Evolutionary conservation across 495 filamentous ascomycete species (phyloP).

Genomic region (Daldinia childiae): DNA sequence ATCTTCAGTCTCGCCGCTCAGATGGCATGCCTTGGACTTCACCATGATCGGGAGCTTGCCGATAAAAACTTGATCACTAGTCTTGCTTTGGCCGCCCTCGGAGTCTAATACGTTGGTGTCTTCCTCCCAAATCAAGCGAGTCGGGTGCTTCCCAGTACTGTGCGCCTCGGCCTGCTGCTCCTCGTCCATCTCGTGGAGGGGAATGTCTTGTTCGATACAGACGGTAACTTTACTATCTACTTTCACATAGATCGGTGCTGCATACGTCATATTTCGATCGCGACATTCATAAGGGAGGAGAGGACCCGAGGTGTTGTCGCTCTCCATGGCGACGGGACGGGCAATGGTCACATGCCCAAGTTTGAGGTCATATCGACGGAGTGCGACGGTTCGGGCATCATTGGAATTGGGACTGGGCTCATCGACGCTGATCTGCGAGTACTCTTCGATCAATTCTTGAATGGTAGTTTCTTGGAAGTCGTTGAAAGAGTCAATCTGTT

Average conservation of each 20-base stretch:
- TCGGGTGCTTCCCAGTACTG: conserved; percentile 59
- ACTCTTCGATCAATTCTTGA: conserved; percentile 90
- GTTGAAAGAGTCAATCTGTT: conserved; percentile 98
- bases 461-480: conserved; percentile 93
- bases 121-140: conserved; percentile 67
- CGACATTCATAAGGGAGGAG: conserved; percentile 93
- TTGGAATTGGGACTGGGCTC: conserved; percentile 77
- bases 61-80: conserved; percentile 70
- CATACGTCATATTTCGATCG: conserved; percentile 93
- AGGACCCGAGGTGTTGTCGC: conserved; percentile 82
- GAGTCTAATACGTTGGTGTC: conserved; percentile 53
- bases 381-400: conserved; percentile 78
- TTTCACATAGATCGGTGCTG: conserved; percentile 85
- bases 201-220: conserved; percentile 77
- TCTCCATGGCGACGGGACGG: conserved; percentile 87
- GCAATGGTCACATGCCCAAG: conserved; percentile 87
- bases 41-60: conserved; percentile 98
- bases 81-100: conserved; percentile 50
- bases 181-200: conserved; percentile 67
- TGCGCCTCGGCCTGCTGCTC: conserved; percentile 64
- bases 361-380: conserved; percentile 91
- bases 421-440: conserved; percentile 86
- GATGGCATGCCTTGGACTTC: conserved; percentile 90
- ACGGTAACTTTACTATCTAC: conserved; percentile 82
- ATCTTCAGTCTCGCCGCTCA: conserved; percentile 81